Evolutionary conservation across 495 filamentous ascomycete genomes (phyloP).

Genomic region (Talaromyces nanjingensis): DNA sequence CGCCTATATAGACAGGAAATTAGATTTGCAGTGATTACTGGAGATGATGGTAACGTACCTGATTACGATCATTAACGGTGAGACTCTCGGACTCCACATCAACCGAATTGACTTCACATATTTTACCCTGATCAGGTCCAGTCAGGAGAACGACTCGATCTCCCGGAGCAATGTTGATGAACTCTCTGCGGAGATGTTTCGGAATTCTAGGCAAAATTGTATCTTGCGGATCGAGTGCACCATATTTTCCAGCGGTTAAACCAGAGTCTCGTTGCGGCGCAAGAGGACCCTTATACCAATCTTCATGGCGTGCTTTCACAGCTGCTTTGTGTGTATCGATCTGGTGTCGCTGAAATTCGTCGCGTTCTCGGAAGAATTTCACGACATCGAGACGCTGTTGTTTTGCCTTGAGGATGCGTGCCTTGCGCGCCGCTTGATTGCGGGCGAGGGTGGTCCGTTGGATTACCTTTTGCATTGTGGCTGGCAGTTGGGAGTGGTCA

Average conservation of each 20-base stretch:
- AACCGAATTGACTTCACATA: constrained; percentile 59
- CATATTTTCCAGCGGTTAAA: constrained; percentile 35
- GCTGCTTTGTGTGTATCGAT: constrained; percentile 25
- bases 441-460: constrained; percentile 60
- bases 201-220: constrained; percentile 31
- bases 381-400: constrained; percentile 23
- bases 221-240: constrained; percentile 38
- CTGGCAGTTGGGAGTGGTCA: constrained; percentile 12
- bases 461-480: constrained; percentile 69
- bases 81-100: constrained; percentile 50
- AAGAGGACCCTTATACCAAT: constrained; percentile 68
- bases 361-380: constrained; percentile 24
- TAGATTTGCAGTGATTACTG: background rate
- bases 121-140: constrained; percentile 73
- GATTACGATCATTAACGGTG: constrained; percentile 55
- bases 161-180: constrained; percentile 55
- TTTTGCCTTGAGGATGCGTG: constrained; percentile 40
- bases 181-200: constrained; percentile 42
- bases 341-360: constrained; percentile 27
- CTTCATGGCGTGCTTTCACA: constrained; percentile 46
- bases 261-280: constrained; percentile 66
- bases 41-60: constrained; percentile 42
- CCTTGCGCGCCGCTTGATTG: constrained; percentile 48
- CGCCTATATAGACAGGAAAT: constrained; percentile 32
- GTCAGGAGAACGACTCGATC: constrained; percentile 75